Evolutionary conservation across 805 yeast species (phyloP).

Genomic region (Jamesozyma rosinii): DNA sequence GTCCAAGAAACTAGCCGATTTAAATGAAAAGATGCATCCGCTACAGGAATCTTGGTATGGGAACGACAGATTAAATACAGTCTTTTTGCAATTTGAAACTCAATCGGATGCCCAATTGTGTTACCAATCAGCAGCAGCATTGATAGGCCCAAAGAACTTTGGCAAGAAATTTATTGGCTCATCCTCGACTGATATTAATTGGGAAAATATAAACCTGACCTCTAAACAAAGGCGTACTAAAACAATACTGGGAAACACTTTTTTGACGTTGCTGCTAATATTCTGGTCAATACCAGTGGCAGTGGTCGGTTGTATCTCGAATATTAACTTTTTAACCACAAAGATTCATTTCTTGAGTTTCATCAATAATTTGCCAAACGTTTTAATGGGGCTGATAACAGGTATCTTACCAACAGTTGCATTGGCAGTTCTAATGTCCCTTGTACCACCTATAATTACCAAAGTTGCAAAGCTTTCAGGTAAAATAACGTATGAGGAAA

Average conservation of each 20-base stretch:
- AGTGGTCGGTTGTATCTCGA: constrained; percentile 91
- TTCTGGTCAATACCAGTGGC: constrained; percentile 98
- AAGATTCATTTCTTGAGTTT: constrained; percentile 68
- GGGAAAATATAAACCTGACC: constrained; percentile 64
- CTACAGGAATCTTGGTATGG: constrained; percentile 47
- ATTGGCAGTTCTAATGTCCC: constrained; percentile 71
- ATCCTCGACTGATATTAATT: constrained; percentile 73
- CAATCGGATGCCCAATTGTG: constrained; percentile 87
- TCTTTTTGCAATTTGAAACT: constrained; percentile 69
- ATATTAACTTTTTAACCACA: constrained; percentile 62
- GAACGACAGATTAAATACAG: constrained; percentile 52
- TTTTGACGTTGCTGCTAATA: constrained; percentile 59
- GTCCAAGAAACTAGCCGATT: constrained; percentile 54
- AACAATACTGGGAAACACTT: constrained; percentile 48
- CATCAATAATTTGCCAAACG: constrained; percentile 61
- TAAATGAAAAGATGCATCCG: constrained; percentile 53
- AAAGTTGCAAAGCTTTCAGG: constrained; percentile 71
- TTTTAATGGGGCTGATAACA: constrained; percentile 73
- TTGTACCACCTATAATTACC: constrained; percentile 78
- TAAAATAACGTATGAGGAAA: constrained; percentile 54
- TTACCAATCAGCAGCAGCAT: constrained; percentile 59
- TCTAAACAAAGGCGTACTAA: constrained; percentile 49
- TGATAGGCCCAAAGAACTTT: constrained; percentile 7
- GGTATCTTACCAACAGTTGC: constrained; percentile 78
- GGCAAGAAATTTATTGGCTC: constrained; percentile 48